Percentiles rank a stretch among this genome's conserved stretches.
Evolutionary conservation across 805 yeast genomes (phyloP).

Genomic region (Dipodascus geniculatus): DNA sequence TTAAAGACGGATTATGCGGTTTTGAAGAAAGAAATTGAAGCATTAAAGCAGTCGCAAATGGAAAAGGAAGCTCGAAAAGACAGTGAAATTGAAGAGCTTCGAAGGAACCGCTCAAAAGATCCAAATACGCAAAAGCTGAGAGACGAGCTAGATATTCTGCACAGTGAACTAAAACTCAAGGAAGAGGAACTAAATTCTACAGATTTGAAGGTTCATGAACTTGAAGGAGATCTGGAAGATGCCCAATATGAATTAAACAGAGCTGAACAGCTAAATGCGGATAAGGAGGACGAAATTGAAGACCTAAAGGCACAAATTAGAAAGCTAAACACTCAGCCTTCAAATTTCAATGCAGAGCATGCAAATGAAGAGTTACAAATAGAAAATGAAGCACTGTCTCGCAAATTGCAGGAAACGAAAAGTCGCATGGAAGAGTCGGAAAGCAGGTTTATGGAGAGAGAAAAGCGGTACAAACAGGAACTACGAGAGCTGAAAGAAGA

Average conservation of each 20-base stretch:
- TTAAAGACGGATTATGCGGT: neutral
- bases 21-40: neutral
- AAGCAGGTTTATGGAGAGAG: neutral
- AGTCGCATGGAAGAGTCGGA: neutral
- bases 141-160: neutral
- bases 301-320: neutral
- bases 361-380: neutral
- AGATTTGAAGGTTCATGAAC: neutral
- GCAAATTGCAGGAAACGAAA: neutral
- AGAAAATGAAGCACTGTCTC: neutral
- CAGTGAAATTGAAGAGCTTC: neutral
- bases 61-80: neutral
- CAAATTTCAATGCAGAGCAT: neutral
- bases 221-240: neutral
- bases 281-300: neutral
- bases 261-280: neutral
- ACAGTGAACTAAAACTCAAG: neutral
- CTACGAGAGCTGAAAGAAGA: neutral
- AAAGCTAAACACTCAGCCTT: neutral
- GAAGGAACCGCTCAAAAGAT: neutral
- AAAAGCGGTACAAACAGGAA: neutral
- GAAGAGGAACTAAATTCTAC: neutral
- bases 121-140: neutral
- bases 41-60: neutral
- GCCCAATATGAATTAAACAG: neutral